Base-by-base conservation (phyloP, 495 filamentous ascomycete genomes). In the Aspergillus ostianus region DNA sequence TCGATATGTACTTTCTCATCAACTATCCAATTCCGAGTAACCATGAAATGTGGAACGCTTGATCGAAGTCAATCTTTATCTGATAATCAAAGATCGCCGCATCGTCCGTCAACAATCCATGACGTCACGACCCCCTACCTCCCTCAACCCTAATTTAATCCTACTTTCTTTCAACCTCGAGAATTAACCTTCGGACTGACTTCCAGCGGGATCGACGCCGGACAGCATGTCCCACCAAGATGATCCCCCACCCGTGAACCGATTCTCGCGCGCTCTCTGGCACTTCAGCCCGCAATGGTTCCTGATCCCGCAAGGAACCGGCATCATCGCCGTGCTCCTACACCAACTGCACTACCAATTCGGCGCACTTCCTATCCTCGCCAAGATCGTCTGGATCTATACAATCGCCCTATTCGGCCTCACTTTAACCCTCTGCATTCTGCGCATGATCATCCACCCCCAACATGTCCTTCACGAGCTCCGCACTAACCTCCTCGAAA, bases 351-450 rank as follows among this genome's bases (percentile, higher is more conserved):
- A 71, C 41, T 73, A 77, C 50, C 70, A 71, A 56, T 75, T 76
- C 55, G 53, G 50, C 2, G 72, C 66, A 7, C 60, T 74, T 0
- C 52, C 29, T 5, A 67, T 59, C 32, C 49, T 77, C 23, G 62
- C 73, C 27, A 62, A 64, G 45, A 67, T 76, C 21, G 57, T 74
- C 20, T 76, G 71, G 71, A 64, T 73, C 41, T 72, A 72, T 51
- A 65, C 66, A 8, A 71, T 74, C 20, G 62, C 55, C 10, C 57
- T 73, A 2, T 59, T 73, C 2, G 47, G 30, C 6, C 6, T 67
- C 2, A 54, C 51, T 19, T 45, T 74, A 13, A 21, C 56, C 19
- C n/a, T 73, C 17, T 77, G 73, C 45, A 20, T 68, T 6, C 45
- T 72, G 4, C 72, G 72, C 21, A 57, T 63, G 29, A n/a, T 61